Base-by-base conservation (phyloP, 2,329 filamentous ascomycete species). In the Metarhizium robertsii region DNA sequence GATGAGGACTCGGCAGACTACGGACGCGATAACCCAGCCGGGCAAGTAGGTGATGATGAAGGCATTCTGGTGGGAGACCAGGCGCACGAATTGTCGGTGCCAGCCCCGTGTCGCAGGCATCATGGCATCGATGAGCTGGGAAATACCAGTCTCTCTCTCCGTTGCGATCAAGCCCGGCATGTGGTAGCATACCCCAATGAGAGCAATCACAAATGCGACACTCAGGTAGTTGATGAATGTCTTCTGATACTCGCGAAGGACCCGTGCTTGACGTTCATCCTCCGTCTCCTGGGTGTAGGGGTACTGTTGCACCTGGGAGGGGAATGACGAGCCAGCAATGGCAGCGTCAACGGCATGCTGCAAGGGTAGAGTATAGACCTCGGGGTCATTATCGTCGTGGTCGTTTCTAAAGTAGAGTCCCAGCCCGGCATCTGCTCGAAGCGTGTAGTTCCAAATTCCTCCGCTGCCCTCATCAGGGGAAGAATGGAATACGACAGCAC, bases 81-180 rank as follows among this genome's bases (percentile, higher is more conserved):
- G 61, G 18, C 67, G 66, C n/a, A 62, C 63, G n/a, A 64, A 61
- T 53, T 68, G 66, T n/a, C 63, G 59, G 49, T 68, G 65, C 65
- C 25, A 90, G 72, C 51, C 86, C 75, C 52, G 38, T 76, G 79
- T 53, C 76, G 76, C 72, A 83, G 83, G 55, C 83, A 80, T 87
- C 85, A 90, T 90, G 52, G 86, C 83, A 69, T 91, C 87, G 40
- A 90, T 83, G 14, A 91, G 74, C 62, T 88, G 84, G 4, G 85
- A 86, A 71, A 90, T 84, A 2, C 87, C 87, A 6, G 80, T 70
- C 68, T 90, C 87, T 51, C 87, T 74, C 67, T 90, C 87, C 2
- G 79, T 78, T 2, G 86, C 85, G 68, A 89, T 82, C 61, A 87
- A 77, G 34, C 86, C 85, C 3, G 85, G 84, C 14, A 89, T 73